Conservation (phyloP, 2,329 filamentous ascomycete species). For the Colletotrichum chlorophyti region DNA sequence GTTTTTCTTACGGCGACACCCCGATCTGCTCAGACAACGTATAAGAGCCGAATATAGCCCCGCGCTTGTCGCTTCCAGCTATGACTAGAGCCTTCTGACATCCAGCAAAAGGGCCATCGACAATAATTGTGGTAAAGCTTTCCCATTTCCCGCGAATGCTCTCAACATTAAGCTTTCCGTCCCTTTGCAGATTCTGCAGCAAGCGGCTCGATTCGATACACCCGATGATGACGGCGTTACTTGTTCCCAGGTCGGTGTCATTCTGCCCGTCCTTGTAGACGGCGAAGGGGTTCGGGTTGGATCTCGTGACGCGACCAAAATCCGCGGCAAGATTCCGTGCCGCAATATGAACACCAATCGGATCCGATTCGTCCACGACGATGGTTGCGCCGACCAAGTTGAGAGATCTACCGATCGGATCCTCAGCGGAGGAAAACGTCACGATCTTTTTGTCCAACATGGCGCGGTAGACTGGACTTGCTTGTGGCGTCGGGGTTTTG, state of each 20-base stretch:
- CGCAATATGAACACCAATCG: conserved; percentile 41
- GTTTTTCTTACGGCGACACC: conserved; percentile 60
- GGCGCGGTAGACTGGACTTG: background rate
- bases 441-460: conserved; percentile 38
- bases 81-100: conserved; percentile 59
- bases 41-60: conserved; percentile 65
- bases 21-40: conserved; percentile 68
- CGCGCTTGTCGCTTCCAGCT: conserved; percentile 64
- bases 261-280: background rate
- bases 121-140: conserved; percentile 52
- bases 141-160: conserved; percentile 63
- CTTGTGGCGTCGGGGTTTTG: no score
- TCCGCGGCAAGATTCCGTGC: conserved; percentile 39
- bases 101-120: conserved; percentile 53
- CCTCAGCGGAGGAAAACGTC: conserved; percentile 30
- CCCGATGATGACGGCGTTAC: conserved; percentile 9
- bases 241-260: background rate
- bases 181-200: conserved; percentile 48
- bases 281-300: background rate
- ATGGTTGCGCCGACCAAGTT: conserved; percentile 38
- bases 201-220: conserved; percentile 50
- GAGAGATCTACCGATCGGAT: conserved; percentile 12
- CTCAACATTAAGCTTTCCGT: conserved; percentile 52
- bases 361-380: conserved; percentile 38
- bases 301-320: conserved; percentile 34